Evolutionary conservation across 106 monocot species (phyloP).

Genomic region (Triglochin maritima): DNA sequence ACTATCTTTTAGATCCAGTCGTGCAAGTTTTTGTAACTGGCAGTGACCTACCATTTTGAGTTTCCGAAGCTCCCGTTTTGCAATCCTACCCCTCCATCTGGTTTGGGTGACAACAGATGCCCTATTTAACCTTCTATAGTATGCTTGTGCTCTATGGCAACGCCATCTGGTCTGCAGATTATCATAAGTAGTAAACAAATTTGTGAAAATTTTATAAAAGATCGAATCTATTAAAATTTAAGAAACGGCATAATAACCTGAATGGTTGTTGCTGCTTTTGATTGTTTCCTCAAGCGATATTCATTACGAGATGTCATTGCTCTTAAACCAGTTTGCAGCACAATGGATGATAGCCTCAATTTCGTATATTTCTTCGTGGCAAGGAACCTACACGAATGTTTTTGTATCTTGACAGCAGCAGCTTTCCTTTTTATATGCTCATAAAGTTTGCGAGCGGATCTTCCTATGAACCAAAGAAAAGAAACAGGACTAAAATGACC

Average conservation of each 20-base stretch:
- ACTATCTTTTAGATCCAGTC: too few species aligned
- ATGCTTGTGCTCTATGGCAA: conserved; percentile 44
- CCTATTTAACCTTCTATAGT: conserved; percentile 58
- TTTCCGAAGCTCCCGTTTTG: conserved; percentile 77
- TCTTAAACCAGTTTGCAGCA: conserved; percentile 76
- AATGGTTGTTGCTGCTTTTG: conserved; percentile 58
- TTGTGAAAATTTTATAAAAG: background rate
- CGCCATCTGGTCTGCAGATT: conserved; percentile 58
- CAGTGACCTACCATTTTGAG: conserved; percentile 77
- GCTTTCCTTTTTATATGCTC: conserved; percentile 53
- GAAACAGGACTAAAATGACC: background rate
- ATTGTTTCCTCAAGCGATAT: conserved; percentile 51
- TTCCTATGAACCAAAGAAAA: conserved; percentile 37
- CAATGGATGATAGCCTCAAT: conserved; percentile 46
- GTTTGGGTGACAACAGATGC: conserved; percentile 71
- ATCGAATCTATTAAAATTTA: background rate
- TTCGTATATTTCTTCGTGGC: conserved; percentile 49
- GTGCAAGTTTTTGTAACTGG: background rate
- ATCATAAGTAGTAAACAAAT: conserved; percentile 1
- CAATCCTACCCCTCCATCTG: conserved; percentile 88
- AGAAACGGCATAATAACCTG: conserved; percentile 35
- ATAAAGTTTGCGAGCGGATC: conserved; percentile 67
- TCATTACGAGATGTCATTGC: conserved; percentile 72
- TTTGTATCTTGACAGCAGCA: conserved; percentile 85
- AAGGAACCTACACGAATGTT: conserved; percentile 46